These are phyloP conservation scores for Inonotus hispidus DNA, from an alignment of 1,284 basidiomycete genomes.

Conservation along the genomic window DNA sequence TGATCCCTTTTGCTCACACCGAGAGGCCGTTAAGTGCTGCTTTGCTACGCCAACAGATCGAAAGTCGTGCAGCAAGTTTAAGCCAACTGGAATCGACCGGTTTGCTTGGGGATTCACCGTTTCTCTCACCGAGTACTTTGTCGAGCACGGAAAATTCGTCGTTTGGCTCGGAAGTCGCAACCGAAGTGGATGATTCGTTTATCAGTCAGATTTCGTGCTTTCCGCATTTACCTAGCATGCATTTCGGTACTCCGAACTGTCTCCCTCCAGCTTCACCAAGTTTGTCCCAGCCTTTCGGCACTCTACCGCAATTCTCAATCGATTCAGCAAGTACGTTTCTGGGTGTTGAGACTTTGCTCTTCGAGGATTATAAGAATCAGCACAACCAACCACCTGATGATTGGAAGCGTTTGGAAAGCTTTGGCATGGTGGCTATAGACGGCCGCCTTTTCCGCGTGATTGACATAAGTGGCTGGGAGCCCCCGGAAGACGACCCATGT, in stretches of 20 bases:
- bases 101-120: background rate
- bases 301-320: background rate
- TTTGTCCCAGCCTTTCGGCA: background rate
- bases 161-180: background rate
- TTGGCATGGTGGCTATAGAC: background rate
- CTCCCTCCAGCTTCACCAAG: background rate
- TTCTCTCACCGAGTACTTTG: background rate
- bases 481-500: background rate
- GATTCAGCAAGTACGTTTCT: background rate
- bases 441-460: background rate
- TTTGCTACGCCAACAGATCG: background rate
- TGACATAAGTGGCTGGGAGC: background rate
- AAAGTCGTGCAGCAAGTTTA: background rate
- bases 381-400: background rate
- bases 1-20: background rate
- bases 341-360: background rate
- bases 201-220: background rate
- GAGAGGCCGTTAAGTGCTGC: background rate
- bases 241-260: background rate
- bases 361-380: background rate
- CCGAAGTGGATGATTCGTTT: background rate
- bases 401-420: background rate
- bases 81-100: background rate
- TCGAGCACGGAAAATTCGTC: background rate
- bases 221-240: background rate